phyloP scores from a whole-genome alignment of 1,139 yeast genomes.

The Sugiyamaella xylanicola region DNA sequence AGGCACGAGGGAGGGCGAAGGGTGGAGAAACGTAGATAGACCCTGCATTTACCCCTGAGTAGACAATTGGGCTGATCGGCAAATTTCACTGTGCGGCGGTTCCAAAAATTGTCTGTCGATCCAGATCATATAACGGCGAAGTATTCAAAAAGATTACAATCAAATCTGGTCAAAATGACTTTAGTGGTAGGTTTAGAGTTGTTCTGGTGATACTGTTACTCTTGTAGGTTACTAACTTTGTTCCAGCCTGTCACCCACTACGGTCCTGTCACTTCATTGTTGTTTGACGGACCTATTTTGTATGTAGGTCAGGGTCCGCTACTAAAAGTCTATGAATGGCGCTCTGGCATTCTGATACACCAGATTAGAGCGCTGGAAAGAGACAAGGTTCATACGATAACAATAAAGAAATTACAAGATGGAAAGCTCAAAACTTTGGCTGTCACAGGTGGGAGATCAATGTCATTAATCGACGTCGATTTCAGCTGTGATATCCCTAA shows the following conservation, averaged over 20 bases:
- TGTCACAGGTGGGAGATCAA: constrained; percentile 74
- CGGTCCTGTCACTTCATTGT: constrained; percentile 76
- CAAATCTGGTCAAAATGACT: constrained; percentile 3
- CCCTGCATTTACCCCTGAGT: neutral
- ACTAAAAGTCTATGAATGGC: constrained; percentile 57
- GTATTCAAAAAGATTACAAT: neutral
- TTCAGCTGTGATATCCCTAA: constrained; percentile 29
- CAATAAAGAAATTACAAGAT: constrained; percentile 35
- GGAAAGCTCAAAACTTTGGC: constrained; percentile 42
- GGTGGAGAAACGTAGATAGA: too few relatives aligned
- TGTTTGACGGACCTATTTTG: constrained; percentile 47
- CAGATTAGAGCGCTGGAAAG: constrained; percentile 57
- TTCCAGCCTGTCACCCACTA: constrained; percentile 46
- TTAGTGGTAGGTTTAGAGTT: constrained; percentile 3
- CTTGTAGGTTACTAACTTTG: neutral
- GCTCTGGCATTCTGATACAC: constrained; percentile 46
- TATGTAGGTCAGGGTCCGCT: constrained; percentile 78
- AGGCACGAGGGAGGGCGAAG: too few relatives aligned
- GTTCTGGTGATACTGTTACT: neutral
- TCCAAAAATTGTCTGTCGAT: constrained; percentile 4
- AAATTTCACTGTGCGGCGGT: constrained; percentile 12
- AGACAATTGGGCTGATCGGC: too few relatives aligned
- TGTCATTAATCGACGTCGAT: constrained; percentile 46
- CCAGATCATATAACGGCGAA: neutral
- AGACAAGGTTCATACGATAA: constrained; percentile 80